Evolutionary conservation across 176 grass and related monocot genomes (phyloP), one percentile per base, ranked within the genome.

Genomic region (Aegilops sharonensis): DNA sequence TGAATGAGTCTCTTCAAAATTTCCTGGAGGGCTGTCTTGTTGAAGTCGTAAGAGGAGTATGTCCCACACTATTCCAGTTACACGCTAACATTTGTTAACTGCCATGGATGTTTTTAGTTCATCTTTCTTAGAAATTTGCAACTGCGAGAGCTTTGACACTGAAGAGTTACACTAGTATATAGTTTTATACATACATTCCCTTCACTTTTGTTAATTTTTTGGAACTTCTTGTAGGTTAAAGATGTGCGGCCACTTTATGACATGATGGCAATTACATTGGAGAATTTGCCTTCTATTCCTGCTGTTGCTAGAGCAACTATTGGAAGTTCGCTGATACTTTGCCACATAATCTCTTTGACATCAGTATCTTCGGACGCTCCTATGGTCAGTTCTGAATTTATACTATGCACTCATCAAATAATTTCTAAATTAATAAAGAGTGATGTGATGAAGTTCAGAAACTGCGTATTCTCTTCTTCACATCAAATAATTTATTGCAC

Each of bases 11-110:
- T 35, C 94, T 99, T 90, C 97, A 96, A 87, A 94, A 92, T 84
- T 90, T 91, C 42, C 64, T 96, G 21, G 92, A 99, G 87, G 94
- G 95, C 74, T 99, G 97, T 68, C 94, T 99, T 76, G 63, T 96
- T 48, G 97, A 99, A 88, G 91, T 96, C 88, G 92, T 99, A 64
- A 94, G 86, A 95, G 96, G 92, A 88, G 97, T 99, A 91, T 78
- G 93, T 74, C 42, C 48, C 66, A 15, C 48, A 37, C 71, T 86
- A 73, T 64, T 78, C 60, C 37, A 61, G 80, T 70, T 56, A 60
- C 56, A 52, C 43, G 30, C 31, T 92, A 80, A 80, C 27, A 75
- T 67, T 75, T 81, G 21, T 69, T 17, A 36, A 68, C 39, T 75
- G 11, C 29, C 64, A 42, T 78, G 21, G 34, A 72, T 77, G 48